Base-by-base conservation (phyloP, 768 basidiomycete genomes). In the Rhodotorula babjevae region DNA sequence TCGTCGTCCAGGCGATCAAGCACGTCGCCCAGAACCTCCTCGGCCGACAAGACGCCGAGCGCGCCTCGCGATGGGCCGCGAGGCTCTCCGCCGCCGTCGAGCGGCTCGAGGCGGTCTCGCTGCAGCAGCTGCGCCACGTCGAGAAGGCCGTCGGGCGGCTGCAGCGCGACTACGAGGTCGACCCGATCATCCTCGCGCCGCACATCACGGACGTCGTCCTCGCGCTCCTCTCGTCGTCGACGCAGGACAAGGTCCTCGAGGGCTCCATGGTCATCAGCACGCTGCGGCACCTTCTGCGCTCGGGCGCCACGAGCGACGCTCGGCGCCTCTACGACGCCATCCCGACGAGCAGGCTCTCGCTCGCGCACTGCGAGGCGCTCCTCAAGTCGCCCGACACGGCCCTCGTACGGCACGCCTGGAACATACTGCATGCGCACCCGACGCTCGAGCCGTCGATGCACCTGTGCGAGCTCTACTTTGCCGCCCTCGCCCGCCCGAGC, bases 321-420 rank as follows among this genome's bases (percentile, higher is more conserved):
- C 62, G 23, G 6, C 31, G 23, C 23, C 27, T 72, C 58, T 14
- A 68, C 33, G 33, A 19, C 11, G 29, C 63, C 6, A 61, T 72
- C n/a, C 71, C 71, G 1, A 7, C 63, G 2, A 12, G 25, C 2
- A 53, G 23, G 4, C 14, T 56, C 40, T 44, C 58, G 1, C 47
- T 65, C 33, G 31, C 33, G 19, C 53, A 72, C 52, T 59, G 47
- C 63, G 27, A 52, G 9, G 44, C 63, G 9, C 52, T 72, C 44
- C 67, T 72, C 3, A 25, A 52, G 0, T 65, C 52, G n/a, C 56
- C 62, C 21, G 53, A 68, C n/a, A 3, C 27, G 15, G 16, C 63
- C 1, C 53, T 47, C 14, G 60, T 63, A 2, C 46, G 40, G 27
- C 12, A 11, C 7, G 47, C 59, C 9, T 72, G 67, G 67, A 25